These are phyloP conservation scores for Trypanosomatidae sp. DNA, from an alignment of 208 protist genomes.

Conservation along the genomic window DNA sequence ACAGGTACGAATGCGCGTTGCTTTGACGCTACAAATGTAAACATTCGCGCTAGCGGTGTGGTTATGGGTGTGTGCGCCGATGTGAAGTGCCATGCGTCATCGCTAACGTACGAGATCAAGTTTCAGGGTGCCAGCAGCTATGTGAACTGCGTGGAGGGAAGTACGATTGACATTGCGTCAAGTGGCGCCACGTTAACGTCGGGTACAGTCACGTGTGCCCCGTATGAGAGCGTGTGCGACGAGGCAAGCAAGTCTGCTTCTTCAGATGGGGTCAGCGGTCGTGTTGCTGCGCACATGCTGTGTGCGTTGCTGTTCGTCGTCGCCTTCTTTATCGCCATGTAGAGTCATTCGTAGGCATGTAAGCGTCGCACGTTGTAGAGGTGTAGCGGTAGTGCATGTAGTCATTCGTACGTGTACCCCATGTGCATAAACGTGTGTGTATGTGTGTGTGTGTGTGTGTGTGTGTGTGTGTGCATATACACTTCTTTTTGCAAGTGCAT, in stretches of 20 bases:
- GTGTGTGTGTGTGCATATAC: no score
- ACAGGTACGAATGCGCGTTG: neutral
- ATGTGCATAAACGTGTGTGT: no score
- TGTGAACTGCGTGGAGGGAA: slow-evolving; percentile 3
- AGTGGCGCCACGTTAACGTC: slow-evolving; percentile 2
- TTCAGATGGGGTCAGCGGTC: no score
- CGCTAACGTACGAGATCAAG: slow-evolving; percentile 3
- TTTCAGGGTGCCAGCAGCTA: slow-evolving; percentile 2
- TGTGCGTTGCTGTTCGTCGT: neutral
- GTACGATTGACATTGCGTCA: neutral
- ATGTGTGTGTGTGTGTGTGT: no score
- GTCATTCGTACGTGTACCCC: no score
- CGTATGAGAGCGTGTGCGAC: slow-evolving; percentile 27
- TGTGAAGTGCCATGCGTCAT: slow-evolving; percentile 4
- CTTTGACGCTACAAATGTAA: slow-evolving; percentile 1
- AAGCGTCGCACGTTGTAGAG: no score
- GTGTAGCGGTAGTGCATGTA: no score
- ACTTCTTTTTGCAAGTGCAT: no score
- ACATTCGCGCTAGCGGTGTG: no score
- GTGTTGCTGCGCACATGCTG: no score
- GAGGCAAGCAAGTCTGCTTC: no score
- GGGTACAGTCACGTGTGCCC: slow-evolving; percentile 20
- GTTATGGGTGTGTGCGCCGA: slow-evolving; percentile 8
- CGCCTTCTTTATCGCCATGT: neutral
- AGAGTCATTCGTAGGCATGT: no score